phyloP scores from a whole-genome alignment of 345 rosid species.

The Eucalyptus melliodora region DNA sequence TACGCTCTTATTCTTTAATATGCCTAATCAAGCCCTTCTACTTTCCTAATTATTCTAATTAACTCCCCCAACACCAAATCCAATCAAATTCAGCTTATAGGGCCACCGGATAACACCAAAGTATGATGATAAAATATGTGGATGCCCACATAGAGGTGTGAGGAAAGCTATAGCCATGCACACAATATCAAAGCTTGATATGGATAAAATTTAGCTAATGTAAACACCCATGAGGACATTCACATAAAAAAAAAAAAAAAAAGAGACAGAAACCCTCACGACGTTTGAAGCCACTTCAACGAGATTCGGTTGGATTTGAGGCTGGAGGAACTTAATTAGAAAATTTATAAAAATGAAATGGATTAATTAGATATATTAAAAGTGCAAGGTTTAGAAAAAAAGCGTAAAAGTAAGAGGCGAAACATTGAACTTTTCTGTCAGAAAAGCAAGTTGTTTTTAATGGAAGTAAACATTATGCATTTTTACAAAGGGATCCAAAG shows the following conservation, averaged over 20 bases:
- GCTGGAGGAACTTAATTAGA: accelerated
- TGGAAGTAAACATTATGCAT: neutral
- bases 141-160: neutral
- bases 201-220: neutral
- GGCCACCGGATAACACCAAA: neutral
- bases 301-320: neutral
- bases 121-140: neutral
- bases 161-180: neutral
- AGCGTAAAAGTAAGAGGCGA: neutral
- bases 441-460: neutral
- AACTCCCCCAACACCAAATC: neutral
- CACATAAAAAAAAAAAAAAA: neutral
- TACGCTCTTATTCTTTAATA: too few relatives aligned
- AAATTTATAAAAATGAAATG: neutral
- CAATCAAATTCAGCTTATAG: neutral
- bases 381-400: neutral
- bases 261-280: neutral
- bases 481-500: neutral
- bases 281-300: neutral
- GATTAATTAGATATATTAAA: neutral
- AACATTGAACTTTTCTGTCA: accelerated
- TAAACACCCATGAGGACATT: neutral
- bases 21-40: too few relatives aligned
- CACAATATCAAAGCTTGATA: neutral
- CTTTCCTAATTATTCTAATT: too few relatives aligned